Base-by-base conservation (phyloP, 2,329 filamentous ascomycete species). In the Lecanosticta acicola region DNA sequence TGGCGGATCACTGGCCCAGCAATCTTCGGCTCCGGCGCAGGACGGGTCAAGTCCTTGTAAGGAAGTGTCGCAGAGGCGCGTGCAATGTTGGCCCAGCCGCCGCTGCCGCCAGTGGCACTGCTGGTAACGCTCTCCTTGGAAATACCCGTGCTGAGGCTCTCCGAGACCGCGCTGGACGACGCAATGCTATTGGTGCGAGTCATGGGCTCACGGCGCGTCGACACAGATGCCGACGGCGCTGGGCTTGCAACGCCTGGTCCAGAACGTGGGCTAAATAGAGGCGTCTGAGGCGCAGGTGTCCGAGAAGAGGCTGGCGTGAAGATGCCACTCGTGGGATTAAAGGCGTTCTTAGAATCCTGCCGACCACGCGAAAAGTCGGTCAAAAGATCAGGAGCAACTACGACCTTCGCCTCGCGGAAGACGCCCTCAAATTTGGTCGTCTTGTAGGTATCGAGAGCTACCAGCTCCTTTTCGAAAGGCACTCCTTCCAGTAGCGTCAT, bases 401-500 rank as follows among this genome's bases (percentile, higher is more conserved):
- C 61, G 54, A 77, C 66, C 57, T 79, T 78, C n/a, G 68, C 64
- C n/a, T 71, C 66, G 21, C 77, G 74, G 56, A 82, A 80, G 17
- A 81, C 55, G 36, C 69, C 64, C 5, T 70, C 64, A 52, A 81
- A 76, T 51, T 71, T 76, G 32, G 70, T 68, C 24, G 67, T 71
- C 33, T 66, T 65, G 62, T 77, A 80, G 18, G 72, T 76, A n/a
- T 29, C 11, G 32, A 80, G 60, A 0, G 58, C 54, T 5, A 68
- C 65, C 34, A 81, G 59, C 48, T 78, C 75, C 49, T 71, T 74
- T 49, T 75, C 74, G 53, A 80, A 78, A 3, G 76, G 71, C 32
- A 75, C 65, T 17, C 77, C 76, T 59, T 80, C 76, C 26, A 83
- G 63, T 16, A 83, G 64, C 5, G 77, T 75, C 32, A 82, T 69